Base-by-base conservation (phyloP, 2,329 filamentous ascomycete species). In the Fusarium mundagurra region DNA sequence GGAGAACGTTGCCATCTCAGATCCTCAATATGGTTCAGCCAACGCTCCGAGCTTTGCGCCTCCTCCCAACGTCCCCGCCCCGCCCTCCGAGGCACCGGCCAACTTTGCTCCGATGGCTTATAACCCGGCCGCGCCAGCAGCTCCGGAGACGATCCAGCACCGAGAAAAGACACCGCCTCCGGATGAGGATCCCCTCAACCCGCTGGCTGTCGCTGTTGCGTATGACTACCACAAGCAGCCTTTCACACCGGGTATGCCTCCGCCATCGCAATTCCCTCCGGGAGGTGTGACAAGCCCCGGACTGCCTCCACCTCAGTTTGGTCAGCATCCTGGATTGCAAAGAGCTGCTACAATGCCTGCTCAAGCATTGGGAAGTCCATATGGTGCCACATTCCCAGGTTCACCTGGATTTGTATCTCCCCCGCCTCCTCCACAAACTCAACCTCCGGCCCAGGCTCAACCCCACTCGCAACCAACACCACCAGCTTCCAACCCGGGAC, bases 161-260 rank as follows among this genome's bases (percentile, higher is more conserved):
- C 88, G 93, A 54, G 93, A 95, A 81, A 95, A 95, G 86, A 96
- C 93, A 1, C 93, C 93, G 4, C 93, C 93, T 8, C 92, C 92
- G 8, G 89, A 91, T 39, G 93, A 95, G 76, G 83, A 84, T 51
- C 88, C 86, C 18, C 83, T 86, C 6, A 88, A 91, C 74, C 90
- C 90, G 7, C 82, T 92, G 29, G 86, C 87, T 9, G 88, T 88
- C 57, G 89, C 88, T 18, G 85, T 92, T 6, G 86, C 85, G 31
- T 85, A 89, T 55, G 90, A 92, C 73, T 86, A 88, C 51, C 85
- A 88, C 69, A 82, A 85, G 74, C 79, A 88, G 29, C 86, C 87
- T 16, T 90, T 89, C 76, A 87, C 86, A 1, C 86, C 86, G 0
- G 87, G 87, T 2, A 86, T 88, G 61, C 85, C 86, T 2, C 87